Base-by-base conservation (phyloP, 164 flowering plant species). In the Vitis cinerea region DNA sequence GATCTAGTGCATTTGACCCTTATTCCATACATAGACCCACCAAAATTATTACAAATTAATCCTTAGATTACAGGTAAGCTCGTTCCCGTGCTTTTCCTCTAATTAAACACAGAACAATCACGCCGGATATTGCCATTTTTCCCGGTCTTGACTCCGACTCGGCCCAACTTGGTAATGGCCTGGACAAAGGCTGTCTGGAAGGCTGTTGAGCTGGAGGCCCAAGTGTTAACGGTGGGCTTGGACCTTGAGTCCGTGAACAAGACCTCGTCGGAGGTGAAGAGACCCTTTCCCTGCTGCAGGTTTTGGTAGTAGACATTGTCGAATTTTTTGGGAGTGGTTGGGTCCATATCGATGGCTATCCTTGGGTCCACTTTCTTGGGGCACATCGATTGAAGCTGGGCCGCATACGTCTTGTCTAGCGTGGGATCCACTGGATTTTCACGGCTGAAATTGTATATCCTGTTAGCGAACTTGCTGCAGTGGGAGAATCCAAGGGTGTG, bases 331-430 rank as follows among this genome's bases (percentile, higher is more conserved):
- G 95, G 93, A 0, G 97, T 90, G 69, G 0, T 69, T 0, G 97
- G 98, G 73, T 94, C 98, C 93, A 94, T 84, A 84, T 87, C 74
- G 69, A 92, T 80, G 74, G 87, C 97, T 27, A 91, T 78, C 30
- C 66, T 70, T 1, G 98, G 97, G 81, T 92, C 93, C 56, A 90
- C 98, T 14, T 82, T 83, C 57, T 1, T 69, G 2, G 98, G 98
- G 68, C 98, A 94, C 89, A 75, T 74, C 0, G 13, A 14, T 62
- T 81, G 80, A 17, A 91, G 79, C 49, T 88, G 75, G 6, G 48
- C n/a, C 2, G 85, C 94, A 50, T 90, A 92, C 0, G 69, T 4
- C 47, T 27, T 62, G 83, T 90, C 75, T 12, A 92, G 70, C 0
- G 88, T 77, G 0, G 93, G 93, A 75, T 90, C 94, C 23, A 85